phyloP scores from a whole-genome alignment of 2,329 filamentous ascomycete species.

The Talaromyces sp. region DNA sequence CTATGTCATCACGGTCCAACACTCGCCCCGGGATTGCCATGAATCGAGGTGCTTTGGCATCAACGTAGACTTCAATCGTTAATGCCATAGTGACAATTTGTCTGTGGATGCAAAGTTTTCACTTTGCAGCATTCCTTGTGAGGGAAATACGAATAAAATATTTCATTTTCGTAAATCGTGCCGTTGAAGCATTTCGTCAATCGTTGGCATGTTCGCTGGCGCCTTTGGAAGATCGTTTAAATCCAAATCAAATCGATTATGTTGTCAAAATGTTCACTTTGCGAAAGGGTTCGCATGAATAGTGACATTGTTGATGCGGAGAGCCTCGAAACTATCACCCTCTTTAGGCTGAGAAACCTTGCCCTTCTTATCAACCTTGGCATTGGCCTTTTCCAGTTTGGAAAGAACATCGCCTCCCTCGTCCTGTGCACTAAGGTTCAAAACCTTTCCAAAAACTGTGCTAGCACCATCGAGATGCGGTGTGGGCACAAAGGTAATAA shows the following conservation, averaged over 20 bases:
- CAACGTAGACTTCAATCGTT: too few relatives aligned
- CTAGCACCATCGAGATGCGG: conserved; percentile 68
- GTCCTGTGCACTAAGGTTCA: conserved; percentile 49
- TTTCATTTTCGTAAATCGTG: neutral
- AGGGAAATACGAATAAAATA: neutral
- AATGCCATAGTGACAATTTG: too few relatives aligned
- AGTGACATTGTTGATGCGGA: conserved; percentile 59
- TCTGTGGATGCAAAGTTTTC: too few relatives aligned
- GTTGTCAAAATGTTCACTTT: conserved; percentile 41
- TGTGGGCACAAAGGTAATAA: conserved; percentile 63
- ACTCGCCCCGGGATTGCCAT: too few relatives aligned
- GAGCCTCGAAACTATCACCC: conserved; percentile 49
- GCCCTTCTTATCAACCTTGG: conserved; percentile 65
- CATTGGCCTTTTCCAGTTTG: conserved; percentile 61
- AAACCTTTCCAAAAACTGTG: conserved; percentile 65
- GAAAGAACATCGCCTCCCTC: conserved; percentile 49
- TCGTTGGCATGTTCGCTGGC: neutral
- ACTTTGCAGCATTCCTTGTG: too few relatives aligned
- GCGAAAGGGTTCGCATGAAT: conserved; percentile 69
- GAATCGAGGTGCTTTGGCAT: too few relatives aligned
- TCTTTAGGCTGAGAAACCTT: conserved; percentile 53
- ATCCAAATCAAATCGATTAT: neutral
- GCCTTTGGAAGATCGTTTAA: neutral
- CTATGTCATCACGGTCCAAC: too few relatives aligned
- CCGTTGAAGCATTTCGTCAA: neutral